Base-by-base conservation (phyloP, 345 rosid species). In the Gynandropsis gynandra region DNA sequence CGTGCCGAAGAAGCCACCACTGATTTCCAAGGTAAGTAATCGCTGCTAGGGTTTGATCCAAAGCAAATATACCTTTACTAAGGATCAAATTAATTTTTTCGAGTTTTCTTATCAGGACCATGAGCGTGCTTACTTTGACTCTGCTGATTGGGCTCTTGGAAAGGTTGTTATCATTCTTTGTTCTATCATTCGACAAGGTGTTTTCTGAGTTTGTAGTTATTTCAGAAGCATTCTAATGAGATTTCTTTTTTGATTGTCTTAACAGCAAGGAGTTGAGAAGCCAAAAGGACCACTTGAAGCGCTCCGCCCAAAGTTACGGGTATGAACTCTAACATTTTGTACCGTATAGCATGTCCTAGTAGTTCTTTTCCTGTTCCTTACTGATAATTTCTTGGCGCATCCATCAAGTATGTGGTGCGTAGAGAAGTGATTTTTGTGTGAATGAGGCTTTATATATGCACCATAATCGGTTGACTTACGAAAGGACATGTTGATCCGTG, bases 131-230 rank as follows among this genome's bases (percentile, higher is more conserved):
- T 93, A 81, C 76, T 93, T 93, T 62, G 99, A 87, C 63, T 92
- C 98, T 44, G 98, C 98, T 71, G 98, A 92, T 62, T 92, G 98
- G 98, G 98, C 98, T 36, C 87, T 92, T 75, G 98, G 98, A 67
- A 92, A 92, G 97, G 29, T 24, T 24, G 2, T 24, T 24, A 24
- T 24, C 29, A 24, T 24, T 24, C 29, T 24, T 24, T 24, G 29
- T 5, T 24, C 29, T 24, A 2, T 24, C 29, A 24, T 2, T n/a
- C n/a, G n/a, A n/a, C n/a, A n/a, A n/a, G n/a, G 36, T 41, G 38
- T 47, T 45, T 43, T 40, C 46, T 18, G 29, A n/a, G 36, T n/a
- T 29, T 44, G 42, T 42, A 52, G 38, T 24, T 15, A 31, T 51
- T 34, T 55, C 53, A 35, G 54, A 61, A 4, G 61, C 36, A 17